phyloP scores from a whole-genome alignment of 2,329 filamentous ascomycete species.

The Coniochaeta hoffmannii region DNA sequence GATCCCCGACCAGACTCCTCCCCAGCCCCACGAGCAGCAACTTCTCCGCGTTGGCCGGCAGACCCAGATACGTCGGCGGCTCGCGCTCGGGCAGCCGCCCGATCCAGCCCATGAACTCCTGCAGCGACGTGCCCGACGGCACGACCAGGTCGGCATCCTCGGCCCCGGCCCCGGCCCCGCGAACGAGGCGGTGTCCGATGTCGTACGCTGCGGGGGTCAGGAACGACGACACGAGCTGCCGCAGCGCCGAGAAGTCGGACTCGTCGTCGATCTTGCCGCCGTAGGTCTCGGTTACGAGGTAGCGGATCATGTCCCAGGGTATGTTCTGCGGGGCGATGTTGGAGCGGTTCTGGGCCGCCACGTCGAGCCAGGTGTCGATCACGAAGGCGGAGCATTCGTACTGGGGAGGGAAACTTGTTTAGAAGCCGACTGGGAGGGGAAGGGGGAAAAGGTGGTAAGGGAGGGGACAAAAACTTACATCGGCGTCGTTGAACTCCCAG shows the following conservation, averaged over 20 bases:
- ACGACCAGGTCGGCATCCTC: conserved; percentile 58
- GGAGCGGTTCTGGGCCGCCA: conserved; percentile 72
- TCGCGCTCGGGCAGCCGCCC: conserved; percentile 88
- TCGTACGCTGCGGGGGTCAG: conserved; percentile 88
- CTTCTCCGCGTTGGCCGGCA: conserved; percentile 96
- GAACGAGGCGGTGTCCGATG: conserved; percentile 85
- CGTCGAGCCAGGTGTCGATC: conserved; percentile 89
- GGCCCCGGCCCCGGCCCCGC: conserved; percentile 52
- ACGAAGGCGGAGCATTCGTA: conserved; percentile 97
- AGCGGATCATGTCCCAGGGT: conserved; percentile 93
- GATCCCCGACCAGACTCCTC: conserved; percentile 71
- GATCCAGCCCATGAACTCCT: conserved; percentile 88
- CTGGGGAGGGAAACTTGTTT: conserved; percentile 44
- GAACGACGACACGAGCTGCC: conserved; percentile 65
- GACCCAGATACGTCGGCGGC: conserved; percentile 86
- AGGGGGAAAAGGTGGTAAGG: background rate
- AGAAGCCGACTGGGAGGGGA: too few species aligned
- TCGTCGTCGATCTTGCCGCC: conserved; percentile 96
- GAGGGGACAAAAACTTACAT: conserved; percentile 59
- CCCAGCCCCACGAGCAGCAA: conserved; percentile 84
- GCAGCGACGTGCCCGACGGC: conserved; percentile 72
- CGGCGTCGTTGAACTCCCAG: conserved; percentile 99
- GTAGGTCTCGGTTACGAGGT: conserved; percentile 87
- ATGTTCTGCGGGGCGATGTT: conserved; percentile 92
- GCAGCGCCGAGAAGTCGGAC: conserved; percentile 69